phyloP scores from a whole-genome alignment of 345 rosid genomes.

The Cochlearia excelsa region DNA sequence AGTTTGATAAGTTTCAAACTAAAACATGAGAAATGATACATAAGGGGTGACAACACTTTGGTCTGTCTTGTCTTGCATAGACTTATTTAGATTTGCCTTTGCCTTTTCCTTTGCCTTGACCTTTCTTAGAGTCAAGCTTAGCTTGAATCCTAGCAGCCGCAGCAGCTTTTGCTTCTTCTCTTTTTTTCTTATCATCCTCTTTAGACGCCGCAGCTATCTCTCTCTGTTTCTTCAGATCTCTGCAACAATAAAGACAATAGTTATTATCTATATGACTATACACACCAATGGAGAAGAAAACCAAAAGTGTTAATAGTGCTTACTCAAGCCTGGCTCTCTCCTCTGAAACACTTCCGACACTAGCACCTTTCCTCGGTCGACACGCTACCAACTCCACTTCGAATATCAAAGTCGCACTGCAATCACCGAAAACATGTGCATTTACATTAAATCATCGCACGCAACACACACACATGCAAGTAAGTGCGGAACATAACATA shows the following conservation, averaged over 20 bases:
- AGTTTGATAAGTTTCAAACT: neutral
- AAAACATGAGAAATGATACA: conserved; percentile 6
- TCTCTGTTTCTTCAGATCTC: conserved; percentile 92
- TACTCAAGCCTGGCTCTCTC: conserved; percentile 93
- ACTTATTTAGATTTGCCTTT: conserved; percentile 56
- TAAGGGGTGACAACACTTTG: neutral
- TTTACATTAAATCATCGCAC: too few relatives aligned
- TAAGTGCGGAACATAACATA: conserved; percentile 34
- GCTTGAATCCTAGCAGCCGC: conserved; percentile 92
- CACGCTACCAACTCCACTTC: conserved; percentile 84
- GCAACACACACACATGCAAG: neutral
- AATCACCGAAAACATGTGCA: conserved; percentile 8
- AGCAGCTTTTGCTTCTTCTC: conserved; percentile 92
- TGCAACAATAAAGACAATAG: conserved; percentile 22
- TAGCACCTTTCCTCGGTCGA: conserved; percentile 78
- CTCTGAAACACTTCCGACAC: conserved; percentile 61
- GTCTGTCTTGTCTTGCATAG: neutral
- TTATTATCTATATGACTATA: too few relatives aligned
- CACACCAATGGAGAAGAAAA: neutral
- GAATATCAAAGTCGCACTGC: conserved; percentile 81
- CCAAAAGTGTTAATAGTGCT: conserved; percentile 26
- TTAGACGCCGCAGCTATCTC: conserved; percentile 70
- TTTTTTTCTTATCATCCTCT: conserved; percentile 80
- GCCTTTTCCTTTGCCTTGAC: conserved; percentile 78
- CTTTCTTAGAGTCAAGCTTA: conserved; percentile 82